These are phyloP conservation scores for Blepharisma stoltei DNA, from an alignment of 73 alveolate species.

Conservation along the genomic window DNA sequence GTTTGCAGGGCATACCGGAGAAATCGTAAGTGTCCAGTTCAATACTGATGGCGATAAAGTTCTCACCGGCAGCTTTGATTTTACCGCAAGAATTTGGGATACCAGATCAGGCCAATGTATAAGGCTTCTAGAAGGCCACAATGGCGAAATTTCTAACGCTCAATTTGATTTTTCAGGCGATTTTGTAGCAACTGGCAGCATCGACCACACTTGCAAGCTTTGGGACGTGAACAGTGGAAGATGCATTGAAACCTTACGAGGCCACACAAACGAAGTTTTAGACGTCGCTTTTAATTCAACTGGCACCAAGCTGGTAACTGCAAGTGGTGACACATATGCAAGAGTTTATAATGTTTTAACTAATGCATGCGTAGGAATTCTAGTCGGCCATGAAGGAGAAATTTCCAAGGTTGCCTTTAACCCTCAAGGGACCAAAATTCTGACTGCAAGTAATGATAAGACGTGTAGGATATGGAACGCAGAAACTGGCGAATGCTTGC, in stretches of 20 bases:
- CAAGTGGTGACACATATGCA: slow-evolving; percentile 95
- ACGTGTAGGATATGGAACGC: slow-evolving; percentile 98
- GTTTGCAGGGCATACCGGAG: slow-evolving; percentile 73
- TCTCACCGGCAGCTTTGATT: slow-evolving; percentile 98
- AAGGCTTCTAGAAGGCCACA: slow-evolving; percentile 92
- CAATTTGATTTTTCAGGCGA: slow-evolving; percentile 97
- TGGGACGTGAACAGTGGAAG: slow-evolving; percentile 98
- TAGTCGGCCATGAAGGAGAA: slow-evolving; percentile 95
- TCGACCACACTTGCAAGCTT: slow-evolving; percentile 94
- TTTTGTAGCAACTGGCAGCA: slow-evolving; percentile 91
- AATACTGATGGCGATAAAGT: slow-evolving; percentile 99
- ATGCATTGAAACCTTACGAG: slow-evolving; percentile 94
- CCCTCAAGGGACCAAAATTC: slow-evolving; percentile 95
- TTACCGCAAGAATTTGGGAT: slow-evolving; percentile 99
- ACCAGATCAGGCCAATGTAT: slow-evolving; percentile 93
- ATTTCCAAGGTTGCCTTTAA: slow-evolving; percentile 94
- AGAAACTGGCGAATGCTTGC: slow-evolving; percentile 97
- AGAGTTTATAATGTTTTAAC: slow-evolving; percentile 93
- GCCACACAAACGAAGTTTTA: slow-evolving; percentile 90
- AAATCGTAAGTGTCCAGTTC: slow-evolving; percentile 95
- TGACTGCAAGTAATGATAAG: slow-evolving; percentile 96
- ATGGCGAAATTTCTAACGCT: slow-evolving; percentile 89
- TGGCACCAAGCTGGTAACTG: slow-evolving; percentile 97
- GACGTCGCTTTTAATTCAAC: slow-evolving; percentile 95
- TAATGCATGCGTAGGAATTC: slow-evolving; percentile 65